Evolutionary conservation across 2,329 filamentous ascomycete species (phyloP).

Genomic region (Cryphonectria radicalis): DNA sequence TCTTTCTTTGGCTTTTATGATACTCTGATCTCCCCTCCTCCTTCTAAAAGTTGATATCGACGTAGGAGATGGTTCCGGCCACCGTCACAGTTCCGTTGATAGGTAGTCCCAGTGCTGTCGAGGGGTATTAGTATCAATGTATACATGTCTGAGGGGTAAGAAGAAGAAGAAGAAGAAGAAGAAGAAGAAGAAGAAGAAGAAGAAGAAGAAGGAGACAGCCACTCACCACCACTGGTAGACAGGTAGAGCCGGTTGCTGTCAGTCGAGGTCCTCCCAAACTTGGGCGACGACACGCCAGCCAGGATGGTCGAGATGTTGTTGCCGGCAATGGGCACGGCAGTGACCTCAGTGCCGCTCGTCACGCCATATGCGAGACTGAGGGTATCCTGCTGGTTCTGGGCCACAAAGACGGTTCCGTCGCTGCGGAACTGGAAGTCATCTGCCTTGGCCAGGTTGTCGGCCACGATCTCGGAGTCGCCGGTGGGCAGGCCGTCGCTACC

Average conservation of each 20-base stretch:
- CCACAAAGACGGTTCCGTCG: constrained; percentile 11
- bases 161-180: no score
- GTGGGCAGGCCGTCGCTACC: constrained; percentile 14
- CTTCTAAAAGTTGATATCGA: constrained; percentile 13
- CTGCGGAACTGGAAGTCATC: constrained; percentile 21
- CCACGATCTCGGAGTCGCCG: constrained; percentile 1
- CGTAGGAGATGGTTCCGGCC: constrained; percentile 18
- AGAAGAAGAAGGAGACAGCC: no score
- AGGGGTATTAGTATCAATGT: background rate
- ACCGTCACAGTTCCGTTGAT: constrained; percentile 22
- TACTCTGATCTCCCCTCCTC: background rate
- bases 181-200: no score
- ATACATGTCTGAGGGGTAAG: background rate
- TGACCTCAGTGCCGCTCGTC: background rate
- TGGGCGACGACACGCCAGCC: constrained; percentile 21
- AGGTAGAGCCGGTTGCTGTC: constrained; percentile 21
- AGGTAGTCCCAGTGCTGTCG: constrained; percentile 6
- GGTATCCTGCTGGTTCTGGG: constrained; percentile 20
- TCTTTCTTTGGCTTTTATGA: background rate
- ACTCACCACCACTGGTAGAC: constrained; percentile 25
- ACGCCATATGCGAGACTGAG: constrained; percentile 6
- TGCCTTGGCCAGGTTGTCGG: constrained; percentile 12
- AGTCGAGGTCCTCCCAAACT: constrained; percentile 18
- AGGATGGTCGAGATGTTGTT: constrained; percentile 19
- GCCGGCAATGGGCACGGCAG: constrained; percentile 7